Percentiles rank a stretch among this genome's conserved stretches.
These are phyloP conservation scores for Hebeloma cylindrosporum DNA, from an alignment of 768 basidiomycete species.

Conservation along the genomic window DNA sequence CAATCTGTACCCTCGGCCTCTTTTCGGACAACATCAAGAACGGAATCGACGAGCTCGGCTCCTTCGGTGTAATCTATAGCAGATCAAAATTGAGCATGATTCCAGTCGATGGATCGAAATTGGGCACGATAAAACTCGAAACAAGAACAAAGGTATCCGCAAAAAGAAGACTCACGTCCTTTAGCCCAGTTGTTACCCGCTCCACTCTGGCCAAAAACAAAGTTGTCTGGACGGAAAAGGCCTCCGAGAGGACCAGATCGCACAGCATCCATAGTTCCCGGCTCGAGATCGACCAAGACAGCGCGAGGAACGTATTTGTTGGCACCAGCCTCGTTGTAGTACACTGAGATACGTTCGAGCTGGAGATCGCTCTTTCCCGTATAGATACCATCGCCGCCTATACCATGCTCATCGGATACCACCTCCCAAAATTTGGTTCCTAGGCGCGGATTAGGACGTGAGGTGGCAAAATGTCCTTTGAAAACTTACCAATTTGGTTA, in stretches of 20 bases:
- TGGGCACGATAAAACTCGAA: slow-evolving; percentile 22
- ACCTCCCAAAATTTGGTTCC: slow-evolving; percentile 98
- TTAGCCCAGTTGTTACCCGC: slow-evolving; percentile 99
- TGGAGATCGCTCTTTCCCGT: slow-evolving; percentile 93
- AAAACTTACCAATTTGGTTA: slow-evolving; percentile 93
- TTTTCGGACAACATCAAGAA: slow-evolving; percentile 97
- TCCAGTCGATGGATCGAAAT: slow-evolving; percentile 5
- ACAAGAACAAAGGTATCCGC: too few species aligned
- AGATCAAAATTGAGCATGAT: slow-evolving; percentile 10
- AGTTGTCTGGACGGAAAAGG: slow-evolving; percentile 98
- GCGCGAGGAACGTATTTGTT: slow-evolving; percentile 99
- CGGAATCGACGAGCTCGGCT: slow-evolving; percentile 97
- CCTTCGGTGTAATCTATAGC: slow-evolving; percentile 91
- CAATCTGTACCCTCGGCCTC: slow-evolving; percentile 98
- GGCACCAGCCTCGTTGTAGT: slow-evolving; percentile 94
- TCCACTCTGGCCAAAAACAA: slow-evolving; percentile 96
- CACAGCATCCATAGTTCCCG: slow-evolving; percentile 93
- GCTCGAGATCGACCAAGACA: slow-evolving; percentile 96
- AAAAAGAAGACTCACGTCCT: slow-evolving; percentile 72
- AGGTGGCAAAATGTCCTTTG: too few species aligned
- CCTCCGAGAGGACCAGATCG: slow-evolving; percentile 86
- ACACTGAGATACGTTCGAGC: slow-evolving; percentile 95
- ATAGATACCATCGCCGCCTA: slow-evolving; percentile 91
- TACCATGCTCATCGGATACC: slow-evolving; percentile 97
- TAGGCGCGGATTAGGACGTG: slow-evolving; percentile 29